phyloP scores from a whole-genome alignment of 495 filamentous ascomycete genomes.

The Neurospora hispaniola region DNA sequence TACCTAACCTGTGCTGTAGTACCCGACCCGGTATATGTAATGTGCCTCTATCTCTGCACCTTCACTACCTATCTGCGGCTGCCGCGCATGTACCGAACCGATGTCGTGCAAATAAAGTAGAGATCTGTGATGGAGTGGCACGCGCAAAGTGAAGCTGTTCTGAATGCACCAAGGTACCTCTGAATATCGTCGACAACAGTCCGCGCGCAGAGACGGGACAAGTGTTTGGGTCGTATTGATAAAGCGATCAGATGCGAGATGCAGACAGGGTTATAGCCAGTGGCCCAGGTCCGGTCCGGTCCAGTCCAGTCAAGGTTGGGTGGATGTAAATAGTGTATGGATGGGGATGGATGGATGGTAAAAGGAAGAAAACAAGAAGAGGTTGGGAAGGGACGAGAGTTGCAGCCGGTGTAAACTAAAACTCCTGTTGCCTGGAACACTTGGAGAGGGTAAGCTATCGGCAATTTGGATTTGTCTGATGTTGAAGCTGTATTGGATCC shows the following conservation, averaged over 20 bases:
- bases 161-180: neutral
- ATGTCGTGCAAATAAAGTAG: neutral
- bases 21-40: neutral
- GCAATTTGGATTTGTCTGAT: neutral
- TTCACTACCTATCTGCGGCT: neutral
- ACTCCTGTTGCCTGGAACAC: neutral
- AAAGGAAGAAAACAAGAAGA: neutral
- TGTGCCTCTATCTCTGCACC: neutral
- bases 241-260: neutral
- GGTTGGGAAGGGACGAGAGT: neutral
- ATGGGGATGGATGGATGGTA: neutral
- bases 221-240: neutral
- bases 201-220: neutral
- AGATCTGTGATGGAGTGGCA: neutral
- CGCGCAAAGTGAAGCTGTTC: neutral
- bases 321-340: neutral
- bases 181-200: neutral
- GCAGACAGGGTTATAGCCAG: neutral
- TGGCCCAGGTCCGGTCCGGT: neutral
- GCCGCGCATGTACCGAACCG: neutral
- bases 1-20: neutral
- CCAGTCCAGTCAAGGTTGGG: neutral
- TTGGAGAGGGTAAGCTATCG: neutral
- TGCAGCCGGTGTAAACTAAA: neutral
- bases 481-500: neutral